These are phyloP conservation scores for Saccharomyces mikatae DNA, from an alignment of 805 yeast species.

Conservation along the genomic window DNA sequence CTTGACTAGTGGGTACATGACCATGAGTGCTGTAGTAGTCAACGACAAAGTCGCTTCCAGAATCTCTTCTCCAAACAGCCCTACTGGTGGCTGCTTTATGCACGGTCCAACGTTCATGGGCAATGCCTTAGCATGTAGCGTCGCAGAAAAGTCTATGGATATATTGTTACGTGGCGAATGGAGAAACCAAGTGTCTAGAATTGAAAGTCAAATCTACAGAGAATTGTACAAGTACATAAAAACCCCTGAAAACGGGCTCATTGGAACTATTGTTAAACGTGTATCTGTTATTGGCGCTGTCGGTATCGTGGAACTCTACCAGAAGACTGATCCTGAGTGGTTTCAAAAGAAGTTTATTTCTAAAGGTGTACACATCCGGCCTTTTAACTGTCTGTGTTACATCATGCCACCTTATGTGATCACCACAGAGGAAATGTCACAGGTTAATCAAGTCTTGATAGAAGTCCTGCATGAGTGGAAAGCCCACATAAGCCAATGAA, in stretches of 20 bases:
- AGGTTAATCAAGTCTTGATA: constrained; percentile 5
- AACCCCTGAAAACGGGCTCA: constrained; percentile 1
- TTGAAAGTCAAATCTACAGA: constrained; percentile 13
- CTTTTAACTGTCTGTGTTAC: constrained; percentile 19
- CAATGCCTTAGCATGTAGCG: constrained; percentile 23
- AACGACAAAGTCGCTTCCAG: constrained; percentile 12
- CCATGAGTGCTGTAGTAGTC: constrained; percentile 19
- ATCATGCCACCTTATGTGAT: constrained; percentile 27
- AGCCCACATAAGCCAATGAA: background rate
- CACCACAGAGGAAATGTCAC: constrained; percentile 9
- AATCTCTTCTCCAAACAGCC: constrained; percentile 12
- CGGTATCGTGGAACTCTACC: constrained; percentile 18
- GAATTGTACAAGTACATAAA: constrained; percentile 12
- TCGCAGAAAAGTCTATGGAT: constrained; percentile 20
- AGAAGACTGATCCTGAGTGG: constrained; percentile 15
- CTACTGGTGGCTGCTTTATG: constrained; percentile 21
- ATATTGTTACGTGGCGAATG: constrained; percentile 17
- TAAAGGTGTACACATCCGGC: constrained; percentile 18
- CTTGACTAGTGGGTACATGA: constrained; percentile 24
- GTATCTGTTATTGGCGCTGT: constrained; percentile 20
- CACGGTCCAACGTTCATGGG: constrained; percentile 29
- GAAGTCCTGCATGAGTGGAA: constrained; percentile 6
- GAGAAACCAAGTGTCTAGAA: constrained; percentile 12
- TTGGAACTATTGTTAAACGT: constrained; percentile 9
- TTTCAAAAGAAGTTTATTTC: constrained; percentile 13